Percentiles rank a stretch among this genome's conserved stretches.
These are phyloP conservation scores for Rhodotorula sp. DNA, from an alignment of 1,284 basidiomycete genomes.

Conservation along the genomic window DNA sequence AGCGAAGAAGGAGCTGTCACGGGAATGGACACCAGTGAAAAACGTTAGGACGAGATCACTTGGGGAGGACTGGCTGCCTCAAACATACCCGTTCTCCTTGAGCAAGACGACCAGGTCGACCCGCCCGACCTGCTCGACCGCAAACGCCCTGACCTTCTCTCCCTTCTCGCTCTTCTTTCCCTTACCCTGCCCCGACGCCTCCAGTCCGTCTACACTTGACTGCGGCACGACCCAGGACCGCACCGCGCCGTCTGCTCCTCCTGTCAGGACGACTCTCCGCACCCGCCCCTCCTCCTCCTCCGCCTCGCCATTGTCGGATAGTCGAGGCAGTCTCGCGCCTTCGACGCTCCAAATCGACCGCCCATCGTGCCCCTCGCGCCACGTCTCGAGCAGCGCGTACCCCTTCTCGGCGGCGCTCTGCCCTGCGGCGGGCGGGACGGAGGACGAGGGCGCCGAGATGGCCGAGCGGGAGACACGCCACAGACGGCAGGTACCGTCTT, in stretches of 20 bases:
- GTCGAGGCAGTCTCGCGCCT: background rate
- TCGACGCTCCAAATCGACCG: constrained; percentile 24
- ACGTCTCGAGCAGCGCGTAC: constrained; percentile 4
- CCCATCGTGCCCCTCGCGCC: constrained; percentile 26
- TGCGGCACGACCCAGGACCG: constrained; percentile 6
- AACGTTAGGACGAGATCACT: background rate
- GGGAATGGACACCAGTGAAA: background rate
- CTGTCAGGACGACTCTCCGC: constrained; percentile 9
- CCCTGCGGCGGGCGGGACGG: background rate
- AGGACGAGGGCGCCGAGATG: background rate
- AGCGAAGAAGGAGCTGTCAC: background rate
- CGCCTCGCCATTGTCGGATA: background rate
- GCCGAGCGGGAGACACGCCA: constrained; percentile 6
- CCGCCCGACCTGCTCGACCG: background rate
- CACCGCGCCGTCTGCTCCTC: constrained; percentile 28
- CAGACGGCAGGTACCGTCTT: constrained; percentile 24
- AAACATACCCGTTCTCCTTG: background rate
- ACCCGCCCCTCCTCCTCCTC: background rate
- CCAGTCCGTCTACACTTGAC: too few relatives aligned
- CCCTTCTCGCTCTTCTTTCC: background rate
- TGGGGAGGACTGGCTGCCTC: too few relatives aligned
- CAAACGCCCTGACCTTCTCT: constrained; percentile 14
- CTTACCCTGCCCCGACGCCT: background rate
- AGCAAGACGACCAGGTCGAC: background rate
- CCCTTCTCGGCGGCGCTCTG: background rate